A percentile compares a stretch with the other conserved stretches of the same genome.
Evolutionary conservation across 176 grass and related monocot genomes (phyloP).

Genomic region (Aegilops speltoides): DNA sequence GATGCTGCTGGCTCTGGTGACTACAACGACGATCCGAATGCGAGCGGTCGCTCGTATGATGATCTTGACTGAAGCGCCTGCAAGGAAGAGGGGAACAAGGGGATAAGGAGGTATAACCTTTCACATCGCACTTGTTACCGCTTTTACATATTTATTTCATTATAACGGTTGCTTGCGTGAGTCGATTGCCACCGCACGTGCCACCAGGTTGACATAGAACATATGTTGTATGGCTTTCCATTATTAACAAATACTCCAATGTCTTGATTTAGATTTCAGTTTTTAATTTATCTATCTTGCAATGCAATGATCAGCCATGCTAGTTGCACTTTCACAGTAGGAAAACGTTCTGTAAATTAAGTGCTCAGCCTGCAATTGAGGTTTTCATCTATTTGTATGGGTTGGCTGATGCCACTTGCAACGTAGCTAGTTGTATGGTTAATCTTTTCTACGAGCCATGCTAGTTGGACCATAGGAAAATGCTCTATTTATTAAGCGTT

Average conservation of each 20-base stretch:
- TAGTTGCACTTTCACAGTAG: no score
- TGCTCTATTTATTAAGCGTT: background rate
- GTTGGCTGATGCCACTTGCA: background rate
- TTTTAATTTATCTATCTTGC: background rate
- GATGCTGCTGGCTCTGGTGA: slow-evolving; percentile 22
- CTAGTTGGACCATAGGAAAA: no score
- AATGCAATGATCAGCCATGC: background rate
- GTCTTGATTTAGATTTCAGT: background rate
- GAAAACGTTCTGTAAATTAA: background rate
- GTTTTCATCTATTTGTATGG: background rate
- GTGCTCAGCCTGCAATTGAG: background rate
- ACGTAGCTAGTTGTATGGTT: no score
- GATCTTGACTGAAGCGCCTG: slow-evolving; percentile 73
- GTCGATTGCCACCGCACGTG: background rate
- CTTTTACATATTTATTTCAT: background rate
- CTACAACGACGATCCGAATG: slow-evolving; percentile 8
- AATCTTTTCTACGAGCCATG: no score
- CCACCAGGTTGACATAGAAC: no score
- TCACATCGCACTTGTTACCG: background rate
- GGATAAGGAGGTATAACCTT: slow-evolving; percentile 36
- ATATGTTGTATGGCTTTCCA: background rate
- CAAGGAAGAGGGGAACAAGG: background rate
- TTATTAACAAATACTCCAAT: background rate
- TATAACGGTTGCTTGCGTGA: background rate
- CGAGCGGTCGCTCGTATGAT: slow-evolving; percentile 42